Base-by-base conservation (phyloP, 257 asterid genomes). In the Solanum paucissectum region DNA sequence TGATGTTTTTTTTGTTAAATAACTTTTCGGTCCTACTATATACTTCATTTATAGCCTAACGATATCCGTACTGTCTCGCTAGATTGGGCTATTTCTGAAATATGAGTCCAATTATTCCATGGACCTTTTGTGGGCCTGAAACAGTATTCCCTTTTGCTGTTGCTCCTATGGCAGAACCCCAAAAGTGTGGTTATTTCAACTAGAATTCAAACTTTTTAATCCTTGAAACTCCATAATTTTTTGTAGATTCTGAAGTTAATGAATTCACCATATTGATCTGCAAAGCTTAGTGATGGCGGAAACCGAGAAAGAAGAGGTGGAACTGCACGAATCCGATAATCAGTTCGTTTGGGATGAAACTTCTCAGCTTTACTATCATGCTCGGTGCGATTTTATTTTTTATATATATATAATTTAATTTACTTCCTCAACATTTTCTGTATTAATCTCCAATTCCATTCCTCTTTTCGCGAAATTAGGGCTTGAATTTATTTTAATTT, bases 281-380 rank as follows among this genome's bases (percentile, higher is more conserved):
- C 83, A 40, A 40, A 38, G 34, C 23, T 25, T 27, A 83, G 68
- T 73, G 44, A 94, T 95, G 98, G 95, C 94, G 96, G 97, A 79
- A 88, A 88, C 77, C 58, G 86, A 84, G 44, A 88, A 89, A 72
- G 83, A 68, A n/a, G 29, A 40, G 6, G 5, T 46, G 18, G 40
- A 40, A 12, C 18, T 83, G 12, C 32, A 86, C 10, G 90, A 82
- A 66, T 93, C 91, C 21, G 93, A 91, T 10, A 86, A 92, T 90
- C 89, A 86, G 75, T 97, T 97, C 88, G 89, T 92, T 89, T 97
- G 99, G 99, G 98, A 97, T 87, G 95, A 93, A 76, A 90, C 79
- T 87, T 93, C 98, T 60, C 98, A 92, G 91, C 99, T 97, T 9
- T 96, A 95, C 86, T 96, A 92, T 88, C 99, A 97, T 69, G 93